Evolutionary conservation across 495 filamentous ascomycete species (phyloP).

Genomic region (Platismatia glauca): DNA sequence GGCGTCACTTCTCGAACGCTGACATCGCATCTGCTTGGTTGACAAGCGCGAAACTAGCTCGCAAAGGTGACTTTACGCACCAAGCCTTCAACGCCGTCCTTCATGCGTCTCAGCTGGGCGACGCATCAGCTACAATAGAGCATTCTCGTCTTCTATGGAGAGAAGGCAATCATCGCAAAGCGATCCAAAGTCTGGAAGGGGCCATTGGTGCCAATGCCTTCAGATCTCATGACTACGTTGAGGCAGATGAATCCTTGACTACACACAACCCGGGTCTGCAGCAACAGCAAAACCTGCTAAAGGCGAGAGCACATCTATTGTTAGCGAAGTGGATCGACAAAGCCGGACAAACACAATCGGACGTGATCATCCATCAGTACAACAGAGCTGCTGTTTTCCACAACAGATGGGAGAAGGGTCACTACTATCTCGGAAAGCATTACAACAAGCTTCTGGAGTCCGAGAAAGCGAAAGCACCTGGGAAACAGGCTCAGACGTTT

Average conservation of each 20-base stretch:
- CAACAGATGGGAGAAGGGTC: conserved; percentile 83
- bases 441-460: conserved; percentile 95
- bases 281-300: conserved; percentile 40
- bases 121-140: conserved; percentile 79
- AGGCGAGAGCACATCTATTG: conserved; percentile 61
- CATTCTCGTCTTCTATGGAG: conserved; percentile 91
- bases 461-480: conserved; percentile 64
- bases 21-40: conserved; percentile 83
- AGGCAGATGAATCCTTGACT: conserved; percentile 33
- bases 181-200: conserved; percentile 79
- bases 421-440: conserved; percentile 93
- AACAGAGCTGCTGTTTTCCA: conserved; percentile 54
- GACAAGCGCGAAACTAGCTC: conserved; percentile 70
- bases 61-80: conserved; percentile 71
- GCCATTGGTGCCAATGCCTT: conserved; percentile 73
- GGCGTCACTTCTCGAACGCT: conserved; percentile 44
- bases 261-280: conserved; percentile 27
- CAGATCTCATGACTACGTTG: conserved; percentile 38
- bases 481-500: conserved; percentile 50
- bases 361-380: conserved; percentile 68
- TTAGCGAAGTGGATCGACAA: conserved; percentile 95
- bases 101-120: conserved; percentile 75
- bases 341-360: conserved; percentile 80
- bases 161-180: conserved; percentile 87
- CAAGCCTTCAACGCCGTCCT: conserved; percentile 90